Evolutionary conservation across 345 rosid genomes (phyloP).

Genomic region (Passiflora organensis): DNA sequence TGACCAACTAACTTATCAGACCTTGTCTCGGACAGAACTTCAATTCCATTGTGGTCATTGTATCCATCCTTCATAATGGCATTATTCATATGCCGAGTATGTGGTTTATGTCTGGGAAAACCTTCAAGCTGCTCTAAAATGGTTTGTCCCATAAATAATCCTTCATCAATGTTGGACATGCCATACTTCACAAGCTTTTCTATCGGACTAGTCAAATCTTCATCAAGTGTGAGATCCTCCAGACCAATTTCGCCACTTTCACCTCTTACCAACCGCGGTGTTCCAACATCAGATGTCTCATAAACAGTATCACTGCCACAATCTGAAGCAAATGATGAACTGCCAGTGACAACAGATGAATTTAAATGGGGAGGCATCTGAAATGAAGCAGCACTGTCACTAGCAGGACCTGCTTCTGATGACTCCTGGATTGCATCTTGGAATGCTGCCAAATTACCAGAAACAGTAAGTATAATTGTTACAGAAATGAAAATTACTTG

Average conservation of each 20-base stretch:
- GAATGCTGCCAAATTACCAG: constrained; percentile 62
- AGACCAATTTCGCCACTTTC: constrained; percentile 63
- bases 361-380: constrained; percentile 45
- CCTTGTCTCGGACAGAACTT: constrained; percentile 57
- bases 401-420: constrained; percentile 43
- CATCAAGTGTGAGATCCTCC: constrained; percentile 71
- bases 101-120: constrained; percentile 60
- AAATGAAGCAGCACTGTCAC: constrained; percentile 37
- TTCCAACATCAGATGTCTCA: constrained; percentile 87
- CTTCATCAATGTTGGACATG: constrained; percentile 92
- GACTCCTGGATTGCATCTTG: constrained; percentile 60
- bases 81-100: constrained; percentile 45
- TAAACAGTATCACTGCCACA: constrained; percentile 94
- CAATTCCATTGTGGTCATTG: constrained; percentile 57
- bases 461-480: constrained; percentile 6
- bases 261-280: constrained; percentile 63
- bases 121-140: constrained; percentile 92
- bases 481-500: neutral
- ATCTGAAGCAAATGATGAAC: constrained; percentile 79
- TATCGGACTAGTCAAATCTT: constrained; percentile 69
- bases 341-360: constrained; percentile 45
- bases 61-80: constrained; percentile 34
- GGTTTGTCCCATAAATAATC: constrained; percentile 88
- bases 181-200: constrained; percentile 83
- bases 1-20: constrained; percentile 49